Evolutionary conservation across 2,329 filamentous ascomycete species (phyloP).

Genomic region (Plectosphaerella sp.): DNA sequence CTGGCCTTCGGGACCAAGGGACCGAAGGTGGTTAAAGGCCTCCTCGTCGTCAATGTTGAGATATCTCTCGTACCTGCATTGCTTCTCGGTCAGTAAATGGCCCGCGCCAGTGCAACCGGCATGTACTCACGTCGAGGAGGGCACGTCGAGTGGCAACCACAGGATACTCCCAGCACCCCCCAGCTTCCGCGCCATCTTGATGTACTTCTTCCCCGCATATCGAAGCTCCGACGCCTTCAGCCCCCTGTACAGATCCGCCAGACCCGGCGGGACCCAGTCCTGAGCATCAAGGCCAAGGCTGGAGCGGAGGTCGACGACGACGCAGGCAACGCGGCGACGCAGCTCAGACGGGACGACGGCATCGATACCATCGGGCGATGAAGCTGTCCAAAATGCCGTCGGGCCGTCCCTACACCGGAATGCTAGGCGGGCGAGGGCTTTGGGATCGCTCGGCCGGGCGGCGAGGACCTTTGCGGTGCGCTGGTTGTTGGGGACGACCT

Average conservation of each 20-base stretch:
- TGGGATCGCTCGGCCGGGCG: conserved; percentile 8
- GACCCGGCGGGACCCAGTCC: conserved; percentile 11
- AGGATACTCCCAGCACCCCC: conserved; percentile 20
- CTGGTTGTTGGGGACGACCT: conserved; percentile 20
- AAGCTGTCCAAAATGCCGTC: conserved; percentile 14
- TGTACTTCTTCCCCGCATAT: conserved; percentile 25
- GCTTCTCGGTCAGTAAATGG: not conserved
- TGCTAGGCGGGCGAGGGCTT: conserved; percentile 9
- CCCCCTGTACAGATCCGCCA: conserved; percentile 13
- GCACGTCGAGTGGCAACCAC: conserved; percentile 23
- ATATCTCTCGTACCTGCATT: conserved; percentile 23
- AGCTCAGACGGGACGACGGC: conserved; percentile 15
- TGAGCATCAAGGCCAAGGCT: conserved; percentile 15
- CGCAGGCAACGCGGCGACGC: conserved; percentile 19
- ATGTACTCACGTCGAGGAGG: conserved; percentile 22
- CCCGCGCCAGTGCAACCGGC: not conserved
- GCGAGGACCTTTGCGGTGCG: conserved; percentile 22
- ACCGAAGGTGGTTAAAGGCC: conserved; percentile 17
- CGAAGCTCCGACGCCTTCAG: conserved; percentile 17
- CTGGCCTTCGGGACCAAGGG: not conserved
- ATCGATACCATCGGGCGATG: not conserved
- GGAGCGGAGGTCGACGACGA: conserved; percentile 21
- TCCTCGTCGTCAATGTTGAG: conserved; percentile 25
- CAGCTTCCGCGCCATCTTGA: conserved; percentile 23
- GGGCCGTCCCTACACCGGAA: conserved; percentile 4